Evolutionary conservation across 306 rosid genomes (phyloP), one percentile per base, ranked within the genome.

Genomic region (Bauhinia variegata): DNA sequence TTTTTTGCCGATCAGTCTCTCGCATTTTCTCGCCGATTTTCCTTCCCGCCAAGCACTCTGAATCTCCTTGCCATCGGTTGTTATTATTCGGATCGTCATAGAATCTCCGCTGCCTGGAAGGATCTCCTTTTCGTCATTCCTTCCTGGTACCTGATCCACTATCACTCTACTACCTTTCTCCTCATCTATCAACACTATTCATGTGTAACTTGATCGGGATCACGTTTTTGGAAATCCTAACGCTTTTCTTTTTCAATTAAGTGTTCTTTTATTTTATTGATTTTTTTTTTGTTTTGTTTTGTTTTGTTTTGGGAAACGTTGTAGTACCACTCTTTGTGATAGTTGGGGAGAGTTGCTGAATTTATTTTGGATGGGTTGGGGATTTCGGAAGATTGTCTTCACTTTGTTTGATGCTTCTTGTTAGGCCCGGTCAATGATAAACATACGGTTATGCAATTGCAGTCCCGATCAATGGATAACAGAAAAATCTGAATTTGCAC

Each of bases 1-100:
- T 34, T 7, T 3, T 7, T n/a, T n/a, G n/a, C 38, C 38, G 38
- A 34, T 34, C 38, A 7, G 5, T 34, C 7, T 34, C 5, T 34
- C 7, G 38, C 38, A 34, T 34, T 34, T 34, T 34, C 7, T 34
- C 17, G 48, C 58, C 19, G 63, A 0, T 67, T 46, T 5, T 54
- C 31, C 3, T 78, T 67, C 6, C 19, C 38, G 38, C 38, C 38
- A 7, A 34, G 7, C 38, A 7, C 5, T 34, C 38, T 34, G 7
- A 34, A 3, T 34, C 38, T 34, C 38, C 7, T 34, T 54, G 41
- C 32, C 36, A 33, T n/a, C n/a, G n/a, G n/a, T n/a, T n/a, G n/a
- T n/a, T n/a, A n/a, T n/a, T n/a, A n/a, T n/a, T n/a, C 67, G 44
- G 91, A 88, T 91, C 91, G 63, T 80, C 71, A 11, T 43, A 51